phyloP scores from a whole-genome alignment of 2,329 filamentous ascomycete genomes.

The Beauveria brongniartii region DNA sequence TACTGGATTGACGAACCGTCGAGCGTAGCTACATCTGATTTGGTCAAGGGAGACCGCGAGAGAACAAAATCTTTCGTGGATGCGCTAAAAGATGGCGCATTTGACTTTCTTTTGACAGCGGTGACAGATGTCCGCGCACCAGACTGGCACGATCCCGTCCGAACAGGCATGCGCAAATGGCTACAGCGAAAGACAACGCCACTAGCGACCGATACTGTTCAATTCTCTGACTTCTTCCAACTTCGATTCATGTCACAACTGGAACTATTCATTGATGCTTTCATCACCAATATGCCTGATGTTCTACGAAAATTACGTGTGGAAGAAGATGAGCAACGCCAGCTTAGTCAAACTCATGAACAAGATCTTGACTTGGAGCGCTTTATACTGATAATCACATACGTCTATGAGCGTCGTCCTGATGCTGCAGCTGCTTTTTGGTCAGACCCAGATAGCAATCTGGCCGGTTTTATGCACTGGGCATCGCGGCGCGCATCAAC shows the following conservation, averaged over 20 bases:
- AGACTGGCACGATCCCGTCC: conserved; percentile 82
- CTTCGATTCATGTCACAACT: conserved; percentile 68
- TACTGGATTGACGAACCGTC: conserved; percentile 72
- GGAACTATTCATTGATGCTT: conserved; percentile 81
- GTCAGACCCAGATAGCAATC: conserved; percentile 83
- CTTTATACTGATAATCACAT: conserved; percentile 87
- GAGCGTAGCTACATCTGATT: conserved; percentile 52
- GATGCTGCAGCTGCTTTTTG: conserved; percentile 86
- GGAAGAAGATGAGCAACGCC: conserved; percentile 83
- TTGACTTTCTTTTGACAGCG: conserved; percentile 84
- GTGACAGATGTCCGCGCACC: conserved; percentile 72
- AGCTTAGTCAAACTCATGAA: conserved; percentile 55
- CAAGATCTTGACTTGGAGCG: conserved; percentile 73
- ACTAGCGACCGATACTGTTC: conserved; percentile 57
- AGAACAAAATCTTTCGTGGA: conserved; percentile 60
- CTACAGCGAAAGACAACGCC: conserved; percentile 72
- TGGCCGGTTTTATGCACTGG: conserved; percentile 94
- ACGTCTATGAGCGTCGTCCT: conserved; percentile 76
- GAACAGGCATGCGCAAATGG: conserved; percentile 72
- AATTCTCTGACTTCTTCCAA: conserved; percentile 67
- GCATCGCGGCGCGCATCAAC: conserved; percentile 92
- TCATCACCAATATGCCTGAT: conserved; percentile 93
- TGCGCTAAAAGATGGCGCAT: conserved; percentile 76
- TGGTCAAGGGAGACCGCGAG: conserved; percentile 60
- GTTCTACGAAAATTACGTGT: conserved; percentile 75